Evolutionary conservation across 208 protist species (phyloP), one percentile per base, ranked within the genome.

Genomic region (Leptomonas seymouri): DNA sequence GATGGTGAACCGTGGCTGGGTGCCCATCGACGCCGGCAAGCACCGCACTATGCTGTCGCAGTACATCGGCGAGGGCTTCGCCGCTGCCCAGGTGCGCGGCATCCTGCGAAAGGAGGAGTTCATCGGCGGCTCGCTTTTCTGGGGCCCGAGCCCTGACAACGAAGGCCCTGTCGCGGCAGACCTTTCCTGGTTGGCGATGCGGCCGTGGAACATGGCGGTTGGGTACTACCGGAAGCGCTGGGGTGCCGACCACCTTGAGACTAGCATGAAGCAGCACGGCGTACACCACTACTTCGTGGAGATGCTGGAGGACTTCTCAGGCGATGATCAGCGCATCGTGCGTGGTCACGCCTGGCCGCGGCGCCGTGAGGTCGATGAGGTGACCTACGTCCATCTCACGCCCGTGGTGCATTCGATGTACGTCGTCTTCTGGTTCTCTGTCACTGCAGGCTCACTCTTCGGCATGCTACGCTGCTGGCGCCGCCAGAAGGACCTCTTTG

Each of bases 1-100:
- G 18, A 89, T 96, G 79, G 85, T 96, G 39, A 94, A 96, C 67
- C 84, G 88, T 44, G 91, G 91, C 27, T 96, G 89, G 89, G 91
- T 94, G 36, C 91, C 91, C 16, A 90, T 94, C 51, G 91, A 96
- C 54, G 91, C 91, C 2, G 86, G 86, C 11, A 95, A 92, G 80
- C 85, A 93, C 72, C 82, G 87, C 54, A 92, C 80, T 42, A 82
- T 93, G 76, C 65, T 95, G 62, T 68, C 67, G 63, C 90, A 95
- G 75, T 95, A 93, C 78, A 92, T 89, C 69, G 90, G 90, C 45
- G 84, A 95, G 70, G 90, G 87, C 51, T 92, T 93, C 67, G 62
- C 78, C 23, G 51, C 66, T 18, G 54, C 15, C 8, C 59, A 62
- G 49, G 73, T 95, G 62, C 79, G 78, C 9, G 90, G 90, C 31